Conservation (phyloP, 495 filamentous ascomycete genomes). For the Neurospora terricola region DNA sequence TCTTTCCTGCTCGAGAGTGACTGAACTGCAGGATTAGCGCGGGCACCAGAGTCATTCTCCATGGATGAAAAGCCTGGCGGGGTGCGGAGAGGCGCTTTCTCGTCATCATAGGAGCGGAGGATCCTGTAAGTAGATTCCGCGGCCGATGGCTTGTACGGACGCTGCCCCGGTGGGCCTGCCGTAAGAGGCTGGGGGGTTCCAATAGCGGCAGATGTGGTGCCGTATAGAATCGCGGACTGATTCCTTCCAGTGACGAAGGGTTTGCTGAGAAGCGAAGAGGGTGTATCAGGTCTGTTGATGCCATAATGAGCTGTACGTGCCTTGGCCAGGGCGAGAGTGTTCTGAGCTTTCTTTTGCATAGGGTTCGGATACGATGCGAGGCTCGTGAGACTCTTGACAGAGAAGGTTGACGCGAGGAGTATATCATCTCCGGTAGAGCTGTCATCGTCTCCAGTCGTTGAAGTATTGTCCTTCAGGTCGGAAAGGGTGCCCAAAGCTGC, state of each 20-base stretch:
- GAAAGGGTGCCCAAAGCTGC: not conserved
- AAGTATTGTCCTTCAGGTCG: not conserved
- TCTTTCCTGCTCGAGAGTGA: not conserved
- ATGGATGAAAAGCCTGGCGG: not conserved
- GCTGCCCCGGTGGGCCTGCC: conserved; percentile 38
- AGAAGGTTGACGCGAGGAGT: conserved; percentile 14
- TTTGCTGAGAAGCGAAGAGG: conserved; percentile 2
- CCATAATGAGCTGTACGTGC: conserved; percentile 16
- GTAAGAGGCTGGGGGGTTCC: conserved; percentile 36
- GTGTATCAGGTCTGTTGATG: conserved; percentile 4
- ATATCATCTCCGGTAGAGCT: conserved; percentile 1
- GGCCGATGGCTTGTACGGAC: conserved; percentile 23
- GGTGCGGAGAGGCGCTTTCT: not conserved
- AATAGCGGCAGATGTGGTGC: conserved; percentile 11
- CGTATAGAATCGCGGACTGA: not conserved
- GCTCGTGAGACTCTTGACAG: conserved; percentile 31
- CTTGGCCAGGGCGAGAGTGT: conserved; percentile 20
- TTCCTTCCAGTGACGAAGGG: conserved; percentile 4
- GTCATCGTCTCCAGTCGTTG: conserved; percentile 12
- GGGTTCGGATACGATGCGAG: conserved; percentile 39
- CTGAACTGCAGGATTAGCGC: not conserved
- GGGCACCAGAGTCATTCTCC: not conserved
- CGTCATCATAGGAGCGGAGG: not conserved
- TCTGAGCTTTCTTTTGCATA: conserved; percentile 34
- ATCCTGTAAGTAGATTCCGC: conserved; percentile 15